Conservation (phyloP, 176 grass and related monocot genomes). For the Pontederia paniculata region DNA sequence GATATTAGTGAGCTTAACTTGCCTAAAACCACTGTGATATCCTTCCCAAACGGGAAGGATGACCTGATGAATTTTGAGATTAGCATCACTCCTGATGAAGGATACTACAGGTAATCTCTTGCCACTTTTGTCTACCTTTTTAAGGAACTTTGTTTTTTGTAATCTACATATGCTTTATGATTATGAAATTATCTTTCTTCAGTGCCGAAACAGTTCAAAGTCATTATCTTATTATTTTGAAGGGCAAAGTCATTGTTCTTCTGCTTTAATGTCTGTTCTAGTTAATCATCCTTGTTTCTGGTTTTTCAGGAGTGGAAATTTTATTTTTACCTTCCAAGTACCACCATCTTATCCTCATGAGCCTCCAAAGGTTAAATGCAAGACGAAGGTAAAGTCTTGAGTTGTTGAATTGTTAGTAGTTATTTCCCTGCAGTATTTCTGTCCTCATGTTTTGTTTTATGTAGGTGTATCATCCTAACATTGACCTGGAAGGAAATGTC, state of each 20-base stretch:
- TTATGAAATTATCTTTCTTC: no score
- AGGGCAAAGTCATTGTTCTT: neutral
- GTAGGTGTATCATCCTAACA: constrained; percentile 87
- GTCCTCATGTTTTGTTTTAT: constrained; percentile 1
- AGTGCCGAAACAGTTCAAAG: no score
- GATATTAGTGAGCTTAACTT: constrained; percentile 86
- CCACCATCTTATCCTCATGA: constrained; percentile 83
- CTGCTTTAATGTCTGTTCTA: no score
- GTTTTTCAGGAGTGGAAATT: constrained; percentile 41
- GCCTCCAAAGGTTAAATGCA: constrained; percentile 87
- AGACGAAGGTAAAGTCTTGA: constrained; percentile 60
- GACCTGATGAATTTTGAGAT: constrained; percentile 88
- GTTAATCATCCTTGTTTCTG: neutral
- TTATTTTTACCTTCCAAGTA: constrained; percentile 75
- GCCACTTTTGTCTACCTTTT: neutral
- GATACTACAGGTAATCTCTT: constrained; percentile 46
- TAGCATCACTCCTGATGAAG: constrained; percentile 70
- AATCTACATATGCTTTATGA: neutral
- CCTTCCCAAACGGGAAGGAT: constrained; percentile 82
- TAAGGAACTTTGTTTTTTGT: neutral
- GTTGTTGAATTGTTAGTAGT: neutral
- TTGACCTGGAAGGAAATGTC: constrained; percentile 85
- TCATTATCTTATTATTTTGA: no score
- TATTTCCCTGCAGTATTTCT: neutral
- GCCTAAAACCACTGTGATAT: constrained; percentile 62